Evolutionary conservation across 305 asterid genomes (phyloP).

Genomic region (Fraxinus albicans): DNA sequence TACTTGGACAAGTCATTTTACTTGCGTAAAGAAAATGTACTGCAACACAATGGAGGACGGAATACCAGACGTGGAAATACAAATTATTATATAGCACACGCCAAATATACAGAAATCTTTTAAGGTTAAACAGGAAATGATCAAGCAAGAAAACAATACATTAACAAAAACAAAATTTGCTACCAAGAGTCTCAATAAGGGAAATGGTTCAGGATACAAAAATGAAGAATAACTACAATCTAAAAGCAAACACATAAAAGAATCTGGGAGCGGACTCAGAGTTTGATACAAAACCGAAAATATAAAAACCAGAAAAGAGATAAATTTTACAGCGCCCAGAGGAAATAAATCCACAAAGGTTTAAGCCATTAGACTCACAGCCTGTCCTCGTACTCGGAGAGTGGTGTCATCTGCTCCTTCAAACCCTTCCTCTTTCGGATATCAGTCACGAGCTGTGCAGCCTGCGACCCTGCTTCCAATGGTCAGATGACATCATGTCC

Average conservation of each 20-base stretch:
- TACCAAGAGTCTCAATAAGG: not conserved
- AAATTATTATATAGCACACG: not conserved
- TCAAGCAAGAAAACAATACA: not conserved
- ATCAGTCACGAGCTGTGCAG: slow-evolving; percentile 31
- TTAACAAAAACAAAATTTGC: not conserved
- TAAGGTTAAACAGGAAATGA: not conserved
- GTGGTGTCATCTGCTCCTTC: slow-evolving; percentile 52
- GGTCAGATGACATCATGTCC: slow-evolving; percentile 59
- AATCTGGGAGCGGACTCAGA: not conserved
- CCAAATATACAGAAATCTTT: not conserved
- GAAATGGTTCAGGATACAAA: not conserved
- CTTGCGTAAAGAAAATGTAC: not conserved
- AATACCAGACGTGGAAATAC: not conserved
- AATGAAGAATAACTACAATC: not conserved
- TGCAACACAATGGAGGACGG: no score
- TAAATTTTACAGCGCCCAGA: not conserved
- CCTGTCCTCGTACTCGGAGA: slow-evolving; percentile 48
- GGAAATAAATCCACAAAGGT: not conserved
- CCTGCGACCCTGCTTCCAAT: slow-evolving; percentile 38
- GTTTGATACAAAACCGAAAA: not conserved
- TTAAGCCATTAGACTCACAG: slow-evolving; percentile 20
- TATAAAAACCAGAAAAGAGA: not conserved
- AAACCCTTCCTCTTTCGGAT: slow-evolving; percentile 49
- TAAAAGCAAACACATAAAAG: not conserved
- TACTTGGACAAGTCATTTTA: not conserved